Base-by-base conservation (phyloP, 495 filamentous ascomycete species). In the Geoglossum glabrum region DNA sequence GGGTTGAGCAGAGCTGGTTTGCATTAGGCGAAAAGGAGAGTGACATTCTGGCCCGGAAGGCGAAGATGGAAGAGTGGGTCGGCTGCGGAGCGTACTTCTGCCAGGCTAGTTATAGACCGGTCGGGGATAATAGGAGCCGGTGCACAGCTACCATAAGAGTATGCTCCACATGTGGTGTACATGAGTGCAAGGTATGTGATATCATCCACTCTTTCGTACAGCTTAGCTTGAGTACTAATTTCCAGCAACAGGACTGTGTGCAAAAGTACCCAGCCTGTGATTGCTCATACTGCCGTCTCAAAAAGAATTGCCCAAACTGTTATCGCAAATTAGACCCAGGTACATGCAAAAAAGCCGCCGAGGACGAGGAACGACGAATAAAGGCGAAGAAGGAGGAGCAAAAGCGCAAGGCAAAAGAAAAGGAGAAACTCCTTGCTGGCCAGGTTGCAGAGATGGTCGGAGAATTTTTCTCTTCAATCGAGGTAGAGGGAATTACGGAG, bases 251-350 rank as follows among this genome's bases (percentile, higher is more conserved):
- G 49, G 49, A 52, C 17, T 52, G 49, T 17, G 25, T 52, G 11
- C 25, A 27, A 26, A 52, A 52, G 17, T 21, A 27, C 25, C 49
- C 5, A 3, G 1, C 49, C 49, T 52, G 49, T 13, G 49, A 52
- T 17, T 52, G 49, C 49, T 52, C 49, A 1, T 52, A 52, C 28
- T 52, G 49, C 23, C 23, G 28, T 5, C 15, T 52, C 25, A 52
- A 52, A 21, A 52, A 28, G 23, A 52, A 52, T 30, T 52, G 49
- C 30, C 49, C 49, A 5, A 52, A 52, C 17, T 52, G 49, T 17
- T 52, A 52, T 13, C 49, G 49, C 49, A 52, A 52, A 52, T 21
- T 52, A 21, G 49, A 52, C 4, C 49, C 49, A n/a, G 49, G 49
- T 27, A 21, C 19, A 13, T 52, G 49, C 49, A 52, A 52, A 26